phyloP scores from a whole-genome alignment of 2,329 filamentous ascomycete genomes.

The Fusarium coffeatum region DNA sequence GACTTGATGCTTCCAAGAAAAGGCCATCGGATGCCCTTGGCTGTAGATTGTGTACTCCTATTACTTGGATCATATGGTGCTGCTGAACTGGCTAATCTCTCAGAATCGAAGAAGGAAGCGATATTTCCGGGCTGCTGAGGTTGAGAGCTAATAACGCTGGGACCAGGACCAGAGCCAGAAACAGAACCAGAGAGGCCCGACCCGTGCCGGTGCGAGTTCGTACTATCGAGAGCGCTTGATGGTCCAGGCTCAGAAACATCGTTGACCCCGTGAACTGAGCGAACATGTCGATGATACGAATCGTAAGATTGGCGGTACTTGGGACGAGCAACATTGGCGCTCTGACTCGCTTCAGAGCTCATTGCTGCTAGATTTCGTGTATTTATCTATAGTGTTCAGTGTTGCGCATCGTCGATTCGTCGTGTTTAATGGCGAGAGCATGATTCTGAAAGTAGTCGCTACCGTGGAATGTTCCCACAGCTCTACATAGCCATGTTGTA shows the following conservation, averaged over 20 bases:
- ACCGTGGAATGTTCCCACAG: conserved; percentile 11
- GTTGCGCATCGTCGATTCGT: conserved; percentile 28
- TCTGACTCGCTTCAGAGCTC: conserved; percentile 35
- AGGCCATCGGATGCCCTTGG: conserved; percentile 39
- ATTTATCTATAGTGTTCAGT: conserved; percentile 23
- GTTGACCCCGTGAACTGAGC: conserved; percentile 41
- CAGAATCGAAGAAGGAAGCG: conserved; percentile 45
- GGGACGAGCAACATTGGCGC: conserved; percentile 34
- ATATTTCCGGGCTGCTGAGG: conserved; percentile 28
- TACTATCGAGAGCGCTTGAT: conserved; percentile 14
- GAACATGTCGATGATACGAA: conserved; percentile 45
- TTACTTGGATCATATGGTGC: conserved; percentile 30
- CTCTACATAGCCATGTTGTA: conserved; percentile 30
- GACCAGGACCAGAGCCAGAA: not conserved
- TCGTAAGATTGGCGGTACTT: conserved; percentile 42
- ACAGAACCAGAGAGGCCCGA: conserved; percentile 3
- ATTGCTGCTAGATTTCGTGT: conserved; percentile 30
- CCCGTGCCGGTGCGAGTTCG: conserved; percentile 25
- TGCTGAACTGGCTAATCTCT: conserved; percentile 40
- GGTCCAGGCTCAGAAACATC: conserved; percentile 14
- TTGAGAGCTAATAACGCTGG: conserved; percentile 8
- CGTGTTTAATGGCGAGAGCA: conserved; percentile 22
- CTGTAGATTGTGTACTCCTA: conserved; percentile 13
- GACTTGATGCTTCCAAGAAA: conserved; percentile 46
- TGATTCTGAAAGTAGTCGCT: conserved; percentile 25